These are phyloP conservation scores for Citrullus colocynthis DNA, from an alignment of 306 rosid genomes.

Conservation along the genomic window DNA sequence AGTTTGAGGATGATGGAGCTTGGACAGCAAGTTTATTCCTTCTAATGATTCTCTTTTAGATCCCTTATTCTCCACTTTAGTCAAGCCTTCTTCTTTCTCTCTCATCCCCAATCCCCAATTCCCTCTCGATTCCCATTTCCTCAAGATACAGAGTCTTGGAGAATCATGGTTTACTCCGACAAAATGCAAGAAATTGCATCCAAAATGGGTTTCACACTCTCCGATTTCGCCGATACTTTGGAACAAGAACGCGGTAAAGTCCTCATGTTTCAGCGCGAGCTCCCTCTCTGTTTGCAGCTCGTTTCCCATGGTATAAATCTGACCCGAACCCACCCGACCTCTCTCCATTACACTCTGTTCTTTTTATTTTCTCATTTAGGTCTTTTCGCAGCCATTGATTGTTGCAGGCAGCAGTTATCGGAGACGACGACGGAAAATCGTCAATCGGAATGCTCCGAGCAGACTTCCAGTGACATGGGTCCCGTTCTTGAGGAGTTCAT, in stretches of 20 bases:
- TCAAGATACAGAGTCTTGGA: neutral
- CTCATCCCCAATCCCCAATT: slow-evolving; percentile 29
- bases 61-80: slow-evolving; percentile 27
- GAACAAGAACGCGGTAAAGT: slow-evolving; percentile 58
- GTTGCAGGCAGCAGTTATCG: slow-evolving; percentile 38
- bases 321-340: neutral
- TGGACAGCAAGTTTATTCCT: slow-evolving; percentile 44
- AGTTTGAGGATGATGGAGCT: neutral
- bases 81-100: neutral
- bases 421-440: slow-evolving; percentile 48
- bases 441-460: slow-evolving; percentile 74
- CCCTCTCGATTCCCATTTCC: slow-evolving; percentile 6
- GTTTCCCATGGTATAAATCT: slow-evolving; percentile 46
- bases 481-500: slow-evolving; percentile 76
- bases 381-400: slow-evolving; percentile 50
- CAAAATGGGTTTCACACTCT: slow-evolving; percentile 30
- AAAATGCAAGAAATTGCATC: slow-evolving; percentile 33
- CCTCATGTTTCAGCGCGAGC: slow-evolving; percentile 58
- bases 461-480: slow-evolving; percentile 41
- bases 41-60: slow-evolving; percentile 51
- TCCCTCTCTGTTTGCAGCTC: slow-evolving; percentile 77
- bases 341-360: neutral
- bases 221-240: slow-evolving; percentile 44
- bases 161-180: slow-evolving; percentile 17
- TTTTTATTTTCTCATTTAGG: neutral